Base-by-base conservation (phyloP, 208 protist species). In the Acanthamoeba triangularis region DNA sequence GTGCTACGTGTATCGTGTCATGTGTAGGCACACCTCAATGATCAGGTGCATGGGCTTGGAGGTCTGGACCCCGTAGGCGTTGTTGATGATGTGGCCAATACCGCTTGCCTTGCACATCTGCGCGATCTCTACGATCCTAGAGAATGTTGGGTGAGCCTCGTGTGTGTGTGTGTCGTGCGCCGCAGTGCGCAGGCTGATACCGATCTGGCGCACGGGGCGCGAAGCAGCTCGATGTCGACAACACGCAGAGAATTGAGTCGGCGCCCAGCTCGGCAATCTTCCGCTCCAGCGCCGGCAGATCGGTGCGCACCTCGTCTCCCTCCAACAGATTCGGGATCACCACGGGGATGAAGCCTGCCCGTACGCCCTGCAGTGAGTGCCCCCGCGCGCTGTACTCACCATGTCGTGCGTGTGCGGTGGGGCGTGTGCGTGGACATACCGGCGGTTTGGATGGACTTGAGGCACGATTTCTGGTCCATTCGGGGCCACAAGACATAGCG, bases 161-260 rank as follows among this genome's bases (percentile, higher is more conserved):
- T 63, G 33, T 47, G 54, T n/a, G 30, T 35, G 65, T 67, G 23
- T 16, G 0, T 76, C 3, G 25, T 30, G 85, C 3, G 63, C 0
- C 44, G 16, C 20, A 0, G 87, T 23, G 44, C 37, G 37, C 25
- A 13, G 52, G 52, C 52, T 20, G 25, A n/a, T 80, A 97, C 78
- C 59, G 97, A 95, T 99, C 99, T 5, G 99, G 99, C 14, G 98
- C 96, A 16, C 99, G 97, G 33, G 99, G 99, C 3, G 99, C 99
- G 97, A 99, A 99, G 97, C 99, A 99, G 96, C 98, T 99, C 11
- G 99, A 99, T 0, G 99, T 99, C 56, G 98, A 98, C n/a, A 99
- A 84, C 4, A 99, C 98, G 96, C 99, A 99, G 30, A 99, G 90
- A 8, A 99, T 98, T 35, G 97, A 84, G 2, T 98, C 96, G 1